Evolutionary conservation across 306 rosid species (phyloP), one percentile per base, ranked within the genome.

Genomic region (Prunus fruticosa): DNA sequence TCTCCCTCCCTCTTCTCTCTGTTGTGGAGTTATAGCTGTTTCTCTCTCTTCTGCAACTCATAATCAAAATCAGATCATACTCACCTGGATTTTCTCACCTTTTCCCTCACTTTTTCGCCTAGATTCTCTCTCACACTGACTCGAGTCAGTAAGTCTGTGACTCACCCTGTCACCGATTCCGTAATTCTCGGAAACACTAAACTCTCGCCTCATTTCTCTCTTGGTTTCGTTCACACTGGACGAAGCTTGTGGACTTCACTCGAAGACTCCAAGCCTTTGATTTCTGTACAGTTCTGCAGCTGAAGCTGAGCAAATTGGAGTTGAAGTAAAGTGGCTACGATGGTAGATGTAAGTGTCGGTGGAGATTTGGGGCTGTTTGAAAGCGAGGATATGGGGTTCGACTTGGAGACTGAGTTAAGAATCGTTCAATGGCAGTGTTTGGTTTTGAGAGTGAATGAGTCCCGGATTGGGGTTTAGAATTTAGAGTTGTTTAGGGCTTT

Each of bases 401-500:
- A 82, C 84, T 81, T 38, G 80, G 85, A 85, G 86, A 14, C 57
- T 50, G 82, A 77, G 68, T 86, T 46, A 15, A 47, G 86, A 82
- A 84, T 85, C 87, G 79, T 77, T 87, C 88, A 80, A 86, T 88
- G 97, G 97, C 89, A 68, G 87, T 87, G 78, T 86, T 84, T 79
- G 89, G 90, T 79, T 80, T 78, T 76, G 91, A 82, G 83, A 88
- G 86, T 84, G 84, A 85, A 62, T 82, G 86, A 80, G 81, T 87
- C 85, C 61, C 67, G 75, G 75, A 81, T 75, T 82, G 49, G 80
- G 80, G 78, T 85, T 81, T 77, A 78, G 91, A 81, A 27, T 16
- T 57, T 53, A n/a, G 75, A 51, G 14, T 20, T 20, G 53, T 82
- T 90, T 88, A 84, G 75, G 84, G 85, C 83, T 84, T 79, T 79